Evolutionary conservation across 331 rosid genomes (phyloP).

Genomic region (Malus hybrid): DNA sequence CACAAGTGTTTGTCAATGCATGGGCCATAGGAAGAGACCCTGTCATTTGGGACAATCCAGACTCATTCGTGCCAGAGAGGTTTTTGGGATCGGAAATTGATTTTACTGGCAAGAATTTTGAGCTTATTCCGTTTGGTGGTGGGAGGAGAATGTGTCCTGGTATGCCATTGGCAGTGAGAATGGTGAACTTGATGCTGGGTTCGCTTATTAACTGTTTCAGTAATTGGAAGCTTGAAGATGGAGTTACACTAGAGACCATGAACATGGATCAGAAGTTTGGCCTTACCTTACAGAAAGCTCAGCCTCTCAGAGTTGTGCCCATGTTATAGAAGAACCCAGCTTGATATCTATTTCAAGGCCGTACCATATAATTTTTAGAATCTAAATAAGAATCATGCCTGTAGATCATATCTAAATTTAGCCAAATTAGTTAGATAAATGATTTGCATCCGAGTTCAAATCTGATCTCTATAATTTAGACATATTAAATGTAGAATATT

Average conservation of each 20-base stretch:
- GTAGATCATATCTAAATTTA: too few species aligned
- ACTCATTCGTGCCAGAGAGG: constrained; percentile 12
- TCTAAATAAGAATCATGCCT: too few species aligned
- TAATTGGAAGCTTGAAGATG: neutral
- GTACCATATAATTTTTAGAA: too few species aligned
- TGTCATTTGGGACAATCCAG: neutral
- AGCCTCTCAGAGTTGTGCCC: neutral
- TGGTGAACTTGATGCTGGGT: constrained; percentile 17
- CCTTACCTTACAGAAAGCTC: constrained; percentile 17
- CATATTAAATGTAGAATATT: too few species aligned
- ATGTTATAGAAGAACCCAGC: neutral
- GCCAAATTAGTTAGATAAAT: too few species aligned
- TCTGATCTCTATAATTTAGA: too few species aligned
- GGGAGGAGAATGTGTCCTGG: constrained; percentile 35
- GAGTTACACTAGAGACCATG: neutral
- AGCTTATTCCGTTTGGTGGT: constrained; percentile 16
- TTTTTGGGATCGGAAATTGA: constrained; percentile 6
- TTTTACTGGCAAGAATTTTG: constrained; percentile 3
- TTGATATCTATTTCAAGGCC: too few species aligned
- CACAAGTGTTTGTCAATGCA: constrained; percentile 3
- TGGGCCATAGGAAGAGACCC: constrained; percentile 8
- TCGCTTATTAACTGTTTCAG: constrained; percentile 13
- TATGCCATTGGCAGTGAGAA: constrained; percentile 17
- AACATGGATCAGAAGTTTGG: constrained; percentile 21
- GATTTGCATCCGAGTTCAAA: too few species aligned